Percentiles rank a stretch among this genome's conserved stretches.
Evolutionary conservation across 176 grass and related monocot genomes (phyloP).

Genomic region (Eleusine coracana): DNA sequence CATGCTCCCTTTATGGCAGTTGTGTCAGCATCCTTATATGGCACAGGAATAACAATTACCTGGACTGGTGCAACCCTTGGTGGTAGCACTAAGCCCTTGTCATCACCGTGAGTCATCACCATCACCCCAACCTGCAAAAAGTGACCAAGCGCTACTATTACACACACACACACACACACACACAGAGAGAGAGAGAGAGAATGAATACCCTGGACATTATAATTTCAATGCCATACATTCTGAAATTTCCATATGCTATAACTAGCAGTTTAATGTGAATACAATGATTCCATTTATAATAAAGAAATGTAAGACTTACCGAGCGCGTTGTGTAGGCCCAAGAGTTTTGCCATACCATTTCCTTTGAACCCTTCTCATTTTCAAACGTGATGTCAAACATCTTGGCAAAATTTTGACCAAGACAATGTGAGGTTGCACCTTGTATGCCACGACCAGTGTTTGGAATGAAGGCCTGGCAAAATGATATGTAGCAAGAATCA

Average conservation of each 20-base stretch:
- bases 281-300: background rate
- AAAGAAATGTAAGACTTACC: constrained; percentile 56
- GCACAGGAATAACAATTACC: constrained; percentile 86
- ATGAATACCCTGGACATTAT: background rate
- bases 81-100: constrained; percentile 94
- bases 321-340: constrained; percentile 98
- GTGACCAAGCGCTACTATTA: background rate
- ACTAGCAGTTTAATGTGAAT: background rate
- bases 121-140: constrained; percentile 79
- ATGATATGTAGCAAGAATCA: constrained; percentile 7
- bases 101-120: constrained; percentile 96
- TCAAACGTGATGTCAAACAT: constrained; percentile 98
- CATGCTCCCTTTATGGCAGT: constrained; percentile 78
- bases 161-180: no score
- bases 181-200: background rate
- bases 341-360: constrained; percentile 99
- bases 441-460: constrained; percentile 90
- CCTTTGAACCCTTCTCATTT: constrained; percentile 82
- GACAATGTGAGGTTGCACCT: constrained; percentile 95
- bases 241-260: background rate
- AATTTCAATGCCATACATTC: background rate
- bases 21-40: constrained; percentile 91
- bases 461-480: constrained; percentile 76
- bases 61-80: constrained; percentile 86
- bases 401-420: constrained; percentile 96